phyloP scores from a whole-genome alignment of 805 yeast genomes.

The Naumovozyma baii region DNA sequence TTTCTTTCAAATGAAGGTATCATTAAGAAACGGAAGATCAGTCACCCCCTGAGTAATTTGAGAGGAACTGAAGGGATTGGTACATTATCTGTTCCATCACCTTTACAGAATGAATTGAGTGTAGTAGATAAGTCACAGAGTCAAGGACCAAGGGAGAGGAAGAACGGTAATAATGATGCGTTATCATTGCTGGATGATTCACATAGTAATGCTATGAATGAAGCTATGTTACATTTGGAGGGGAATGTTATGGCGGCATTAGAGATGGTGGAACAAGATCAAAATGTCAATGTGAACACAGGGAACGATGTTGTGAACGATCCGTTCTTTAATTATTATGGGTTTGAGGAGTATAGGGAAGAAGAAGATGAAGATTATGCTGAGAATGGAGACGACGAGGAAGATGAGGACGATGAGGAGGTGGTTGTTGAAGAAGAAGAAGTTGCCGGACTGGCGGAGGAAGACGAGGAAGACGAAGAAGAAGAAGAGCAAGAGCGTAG shows the following conservation, averaged over 20 bases:
- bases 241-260: slow-evolving; percentile 25
- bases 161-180: no score
- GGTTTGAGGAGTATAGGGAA: background rate
- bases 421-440: background rate
- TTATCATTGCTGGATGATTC: slow-evolving; percentile 4
- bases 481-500: no score
- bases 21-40: slow-evolving; percentile 8
- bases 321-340: background rate
- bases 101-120: background rate
- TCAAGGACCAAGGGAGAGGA: no score
- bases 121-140: no score
- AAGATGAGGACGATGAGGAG: background rate
- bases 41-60: no score
- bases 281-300: background rate
- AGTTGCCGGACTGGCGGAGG: background rate
- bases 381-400: slow-evolving; percentile 3
- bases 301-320: background rate
- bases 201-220: slow-evolving; percentile 12
- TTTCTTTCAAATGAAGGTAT: slow-evolving; percentile 19
- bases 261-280: slow-evolving; percentile 16
- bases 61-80: background rate
- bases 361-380: slow-evolving; percentile 8
- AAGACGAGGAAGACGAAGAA: background rate
- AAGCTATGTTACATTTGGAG: slow-evolving; percentile 19
- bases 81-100: background rate